Base-by-base conservation (phyloP, 1,284 basidiomycete genomes). In the Anthracocystis panici-leucophaei region DNA sequence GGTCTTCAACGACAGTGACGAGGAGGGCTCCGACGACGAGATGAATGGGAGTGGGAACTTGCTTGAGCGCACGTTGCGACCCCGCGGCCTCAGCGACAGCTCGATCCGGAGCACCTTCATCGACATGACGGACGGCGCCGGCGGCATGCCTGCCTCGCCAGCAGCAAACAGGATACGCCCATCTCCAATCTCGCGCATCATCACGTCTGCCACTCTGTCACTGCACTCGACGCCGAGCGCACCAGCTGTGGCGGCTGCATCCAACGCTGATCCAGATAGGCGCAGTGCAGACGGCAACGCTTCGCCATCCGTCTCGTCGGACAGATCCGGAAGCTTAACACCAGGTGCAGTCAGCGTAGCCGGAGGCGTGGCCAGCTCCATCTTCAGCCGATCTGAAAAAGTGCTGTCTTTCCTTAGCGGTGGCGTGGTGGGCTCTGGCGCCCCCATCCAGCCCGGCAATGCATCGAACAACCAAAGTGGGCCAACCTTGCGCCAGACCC, bases 11-110 rank as follows among this genome's bases (percentile, higher is more conserved):
- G 71, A 74, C 41, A 65, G 71, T 46, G 64, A 53, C 45, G 65
- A 69, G 3, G 72, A 78, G 5, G 76, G 53, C 11, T 65, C 60
- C 6, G 77, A 68, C 14, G 64, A 68, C 20, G 65, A 64, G 33
- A 49, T 62, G 61, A 57, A 57, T 3, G 56, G 40, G 4, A 65
- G 65, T 20, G 52, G 57, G 44, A 69, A 68, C 48, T 53, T 72
- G 20, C 49, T 70, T 10, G 69, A 69, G 21, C 57, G 65, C 23
- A 67, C 70, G 5, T 61, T 80, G 52, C 74, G 80, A 21, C 71
- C 79, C 2, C 61, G 83, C 21, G 82, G 82, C 5, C 70, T 84
- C 31, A 80, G 78, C 27, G 83, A 84, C 67, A 82, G 79, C 45
- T 82, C 81, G 2, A 77, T 84, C 16, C 77, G 77, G 25, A 82